Evolutionary conservation across 202 grass and related monocot species (phyloP), one percentile per base, ranked within the genome.

Genomic region (Hordeum pubiflorum): DNA sequence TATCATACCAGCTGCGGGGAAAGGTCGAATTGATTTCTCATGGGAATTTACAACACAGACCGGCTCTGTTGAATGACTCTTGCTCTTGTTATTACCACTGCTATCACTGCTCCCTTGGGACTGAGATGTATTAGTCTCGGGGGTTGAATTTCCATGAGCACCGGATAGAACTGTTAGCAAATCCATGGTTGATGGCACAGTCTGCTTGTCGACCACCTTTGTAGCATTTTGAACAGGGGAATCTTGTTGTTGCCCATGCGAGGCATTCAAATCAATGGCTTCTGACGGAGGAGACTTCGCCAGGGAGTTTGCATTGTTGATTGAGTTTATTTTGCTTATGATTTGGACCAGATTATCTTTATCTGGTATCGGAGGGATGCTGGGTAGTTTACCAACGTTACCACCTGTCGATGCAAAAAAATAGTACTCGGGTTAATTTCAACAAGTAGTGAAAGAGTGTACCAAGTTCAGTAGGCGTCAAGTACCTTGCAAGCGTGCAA

Each of bases 31-130:
- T 72, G 84, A 29, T 78, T 87, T 87, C 26, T 83, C 83, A 74
- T 89, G 82, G 26, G 84, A 89, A 72, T 78, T 94, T 37, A 87
- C 89, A 87, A 80, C 88, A 55, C 41, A 79, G 10, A 79, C 67
- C 52, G 86, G 81, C n/a, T 94, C 91, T 14, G 78, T 84, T 66
- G 70, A 91, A 73, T 81, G 90, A 43, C 82, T 86, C 75, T 96
- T 99, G 83, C 72, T 85, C 87, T 99, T 99, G 81, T 91, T 87
- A 83, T 89, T 96, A 80, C 87, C 96, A 83, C 96, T 96, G 70
- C 89, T 96, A 62, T 96, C 89, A 44, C 96, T 93, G 84, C 96
- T 99, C 65, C 90, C 96, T 78, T 91, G 96, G 14, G 91, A 99
- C 83, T 91, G 86, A 59, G 85, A 94, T 58, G 80, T 81, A 76